Conservation (phyloP, 2,329 filamentous ascomycete genomes). For the Trichoderma harzianum region DNA sequence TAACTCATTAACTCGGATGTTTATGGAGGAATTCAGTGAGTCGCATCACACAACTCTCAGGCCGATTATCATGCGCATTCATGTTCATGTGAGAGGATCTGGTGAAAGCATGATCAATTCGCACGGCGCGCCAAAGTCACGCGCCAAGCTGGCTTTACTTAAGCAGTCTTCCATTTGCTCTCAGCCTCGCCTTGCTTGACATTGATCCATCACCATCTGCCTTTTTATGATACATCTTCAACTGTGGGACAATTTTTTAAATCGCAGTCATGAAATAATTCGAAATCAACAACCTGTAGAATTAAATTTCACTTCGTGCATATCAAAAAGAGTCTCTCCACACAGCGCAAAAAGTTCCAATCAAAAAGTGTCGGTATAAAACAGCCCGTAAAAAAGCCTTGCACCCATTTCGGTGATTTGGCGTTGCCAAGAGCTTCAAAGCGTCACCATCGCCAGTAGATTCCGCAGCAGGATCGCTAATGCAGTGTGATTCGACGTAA, state of each 20-base stretch:
- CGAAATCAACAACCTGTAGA: neutral
- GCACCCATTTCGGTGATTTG: neutral
- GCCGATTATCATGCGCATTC: neutral
- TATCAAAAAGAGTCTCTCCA: neutral
- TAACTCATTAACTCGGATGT: neutral
- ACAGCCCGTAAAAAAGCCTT: neutral
- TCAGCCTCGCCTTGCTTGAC: neutral
- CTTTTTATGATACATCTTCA: neutral
- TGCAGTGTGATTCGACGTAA: neutral
- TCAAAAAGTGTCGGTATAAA: neutral
- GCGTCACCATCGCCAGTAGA: neutral
- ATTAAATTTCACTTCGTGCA: neutral
- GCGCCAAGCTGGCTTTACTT: conserved; percentile 12
- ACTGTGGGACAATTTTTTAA: neutral
- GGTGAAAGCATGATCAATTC: neutral
- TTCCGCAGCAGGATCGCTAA: neutral
- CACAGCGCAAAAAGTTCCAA: neutral
- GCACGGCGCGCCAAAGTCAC: conserved; percentile 7
- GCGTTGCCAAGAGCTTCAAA: neutral
- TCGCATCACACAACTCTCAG: neutral
- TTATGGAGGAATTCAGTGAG: neutral
- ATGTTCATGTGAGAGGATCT: conserved; percentile 4
- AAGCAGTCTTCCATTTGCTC: neutral
- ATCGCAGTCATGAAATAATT: neutral
- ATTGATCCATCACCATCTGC: neutral